A percentile compares a stretch with the other conserved stretches of the same genome.
These are phyloP conservation scores for Phaeotremella fagi DNA, from an alignment of 768 basidiomycete species.

Conservation along the genomic window DNA sequence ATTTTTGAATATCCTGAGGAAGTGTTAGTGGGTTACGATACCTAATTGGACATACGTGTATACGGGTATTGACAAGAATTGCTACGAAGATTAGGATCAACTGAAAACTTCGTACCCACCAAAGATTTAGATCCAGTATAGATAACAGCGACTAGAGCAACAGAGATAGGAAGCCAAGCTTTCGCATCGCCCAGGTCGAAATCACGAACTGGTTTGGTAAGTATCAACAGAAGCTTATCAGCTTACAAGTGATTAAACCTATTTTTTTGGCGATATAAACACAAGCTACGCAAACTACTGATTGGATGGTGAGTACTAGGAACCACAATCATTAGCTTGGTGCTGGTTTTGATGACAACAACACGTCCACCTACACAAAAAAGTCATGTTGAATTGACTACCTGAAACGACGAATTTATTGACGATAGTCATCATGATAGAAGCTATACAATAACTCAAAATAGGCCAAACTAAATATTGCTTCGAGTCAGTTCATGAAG, in stretches of 20 bases:
- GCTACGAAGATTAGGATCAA: conserved; percentile 53
- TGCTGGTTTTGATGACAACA: not conserved
- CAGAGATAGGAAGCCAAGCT: conserved; percentile 91
- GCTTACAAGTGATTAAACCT: conserved; percentile 51
- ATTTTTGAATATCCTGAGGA: conserved; percentile 81
- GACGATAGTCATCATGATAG: conserved; percentile 93
- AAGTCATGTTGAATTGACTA: conserved; percentile 90
- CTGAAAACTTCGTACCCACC: conserved; percentile 54
- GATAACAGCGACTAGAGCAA: conserved; percentile 85
- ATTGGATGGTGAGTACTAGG: conserved; percentile 75
- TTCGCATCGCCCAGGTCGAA: conserved; percentile 81
- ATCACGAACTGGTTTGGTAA: conserved; percentile 55
- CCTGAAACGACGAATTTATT: conserved; percentile 99
- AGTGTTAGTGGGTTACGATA: not conserved
- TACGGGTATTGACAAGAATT: conserved; percentile 93
- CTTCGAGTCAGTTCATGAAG: not conserved
- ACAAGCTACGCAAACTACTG: conserved; percentile 74
- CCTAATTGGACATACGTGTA: conserved; percentile 64
- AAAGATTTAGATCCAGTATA: conserved; percentile 97
- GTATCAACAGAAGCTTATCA: not conserved
- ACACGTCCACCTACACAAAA: conserved; percentile 54
- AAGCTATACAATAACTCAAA: conserved; percentile 81
- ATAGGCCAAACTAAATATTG: conserved; percentile 65
- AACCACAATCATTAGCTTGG: not conserved
- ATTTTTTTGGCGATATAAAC: conserved; percentile 68